Percentiles rank a stretch among this genome's conserved stretches.
Evolutionary conservation across 805 yeast species (phyloP).

Genomic region (Nakazawaea molendinolei): DNA sequence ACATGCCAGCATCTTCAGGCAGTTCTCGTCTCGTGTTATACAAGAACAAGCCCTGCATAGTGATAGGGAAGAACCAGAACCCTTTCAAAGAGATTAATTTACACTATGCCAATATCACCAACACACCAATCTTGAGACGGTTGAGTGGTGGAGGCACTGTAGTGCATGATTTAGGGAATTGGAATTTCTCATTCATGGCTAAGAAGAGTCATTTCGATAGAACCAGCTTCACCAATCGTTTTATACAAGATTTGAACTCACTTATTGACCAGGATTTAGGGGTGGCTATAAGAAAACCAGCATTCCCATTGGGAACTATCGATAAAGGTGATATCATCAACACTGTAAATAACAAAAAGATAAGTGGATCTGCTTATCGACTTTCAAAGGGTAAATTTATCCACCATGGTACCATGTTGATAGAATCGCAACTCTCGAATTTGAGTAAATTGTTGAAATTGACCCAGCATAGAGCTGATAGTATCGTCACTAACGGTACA

Average conservation of each 20-base stretch:
- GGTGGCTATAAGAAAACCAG: constrained; percentile 14
- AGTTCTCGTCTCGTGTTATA: constrained; percentile 63
- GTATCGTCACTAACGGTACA: constrained; percentile 33
- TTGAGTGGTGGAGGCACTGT: constrained; percentile 96
- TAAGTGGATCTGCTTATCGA: constrained; percentile 92
- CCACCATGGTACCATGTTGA: constrained; percentile 95
- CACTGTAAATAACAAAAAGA: constrained; percentile 38
- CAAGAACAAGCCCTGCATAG: constrained; percentile 78
- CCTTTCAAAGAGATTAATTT: constrained; percentile 85
- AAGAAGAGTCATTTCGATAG: constrained; percentile 61
- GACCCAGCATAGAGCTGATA: constrained; percentile 13
- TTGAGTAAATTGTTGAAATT: constrained; percentile 52
- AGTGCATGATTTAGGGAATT: constrained; percentile 87
- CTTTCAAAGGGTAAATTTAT: constrained; percentile 74
- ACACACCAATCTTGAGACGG: constrained; percentile 69
- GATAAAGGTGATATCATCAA: constrained; percentile 76
- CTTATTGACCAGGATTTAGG: constrained; percentile 15
- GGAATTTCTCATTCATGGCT: constrained; percentile 77
- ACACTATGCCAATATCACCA: constrained; percentile 38
- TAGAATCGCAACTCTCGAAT: constrained; percentile 54
- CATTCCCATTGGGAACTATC: constrained; percentile 41
- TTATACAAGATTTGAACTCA: constrained; percentile 33
- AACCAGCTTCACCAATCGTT: constrained; percentile 40
- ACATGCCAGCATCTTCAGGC: constrained; percentile 42
- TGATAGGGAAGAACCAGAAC: constrained; percentile 92